phyloP scores from a whole-genome alignment of 768 basidiomycete species.

The Lentinus tigrinus region DNA sequence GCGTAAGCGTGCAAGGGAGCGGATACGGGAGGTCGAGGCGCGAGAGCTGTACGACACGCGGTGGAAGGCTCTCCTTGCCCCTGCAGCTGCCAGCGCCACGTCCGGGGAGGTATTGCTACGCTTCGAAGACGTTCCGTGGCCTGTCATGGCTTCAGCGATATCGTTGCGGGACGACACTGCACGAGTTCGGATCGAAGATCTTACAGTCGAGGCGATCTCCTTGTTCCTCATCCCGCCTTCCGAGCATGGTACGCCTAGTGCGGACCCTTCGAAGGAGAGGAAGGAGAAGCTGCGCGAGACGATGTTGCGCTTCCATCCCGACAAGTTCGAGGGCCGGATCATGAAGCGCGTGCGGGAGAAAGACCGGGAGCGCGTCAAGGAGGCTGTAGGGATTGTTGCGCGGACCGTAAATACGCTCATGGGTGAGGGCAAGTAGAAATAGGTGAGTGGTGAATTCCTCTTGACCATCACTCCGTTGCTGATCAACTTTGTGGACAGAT shows the following conservation, averaged over 20 bases:
- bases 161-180: not conserved
- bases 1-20: slow-evolving; percentile 48
- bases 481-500: too few species aligned
- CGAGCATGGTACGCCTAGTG: not conserved
- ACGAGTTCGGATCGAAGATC: slow-evolving; percentile 37
- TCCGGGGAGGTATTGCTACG: slow-evolving; percentile 31
- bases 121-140: slow-evolving; percentile 76
- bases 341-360: slow-evolving; percentile 47
- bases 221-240: slow-evolving; percentile 50
- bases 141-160: slow-evolving; percentile 34
- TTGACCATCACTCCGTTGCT: too few species aligned
- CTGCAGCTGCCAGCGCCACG: slow-evolving; percentile 18
- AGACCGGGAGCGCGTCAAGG: slow-evolving; percentile 51
- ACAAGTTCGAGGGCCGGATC: slow-evolving; percentile 78
- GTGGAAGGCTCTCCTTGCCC: slow-evolving; percentile 53
- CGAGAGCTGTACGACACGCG: slow-evolving; percentile 53
- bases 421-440: slow-evolving; percentile 24
- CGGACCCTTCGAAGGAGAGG: slow-evolving; percentile 39
- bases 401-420: slow-evolving; percentile 59
- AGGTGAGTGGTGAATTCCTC: not conserved
- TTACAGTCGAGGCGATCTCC: slow-evolving; percentile 55
- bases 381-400: slow-evolving; percentile 64
- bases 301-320: slow-evolving; percentile 74
- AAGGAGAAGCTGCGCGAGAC: slow-evolving; percentile 68
- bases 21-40: slow-evolving; percentile 41